Percentiles rank a stretch among this genome's conserved stretches.
Evolutionary conservation across 2,329 filamentous ascomycete genomes (phyloP).

Genomic region (Cladorrhinum sp.): DNA sequence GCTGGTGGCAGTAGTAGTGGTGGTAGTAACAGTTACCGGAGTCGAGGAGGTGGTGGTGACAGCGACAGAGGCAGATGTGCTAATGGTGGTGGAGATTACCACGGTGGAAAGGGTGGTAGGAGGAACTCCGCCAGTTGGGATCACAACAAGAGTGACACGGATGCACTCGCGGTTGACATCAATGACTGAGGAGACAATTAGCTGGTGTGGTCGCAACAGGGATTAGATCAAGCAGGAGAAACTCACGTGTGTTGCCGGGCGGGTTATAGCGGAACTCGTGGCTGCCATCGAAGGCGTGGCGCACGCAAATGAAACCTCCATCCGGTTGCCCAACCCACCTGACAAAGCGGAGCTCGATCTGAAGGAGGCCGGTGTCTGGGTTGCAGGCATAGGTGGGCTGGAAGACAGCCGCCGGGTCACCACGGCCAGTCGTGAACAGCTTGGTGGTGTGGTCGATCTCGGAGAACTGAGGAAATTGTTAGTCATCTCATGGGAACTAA

Average conservation of each 20-base stretch:
- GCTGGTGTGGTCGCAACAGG: neutral
- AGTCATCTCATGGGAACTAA: neutral
- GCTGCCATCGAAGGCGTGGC: conserved; percentile 27
- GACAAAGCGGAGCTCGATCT: conserved; percentile 32
- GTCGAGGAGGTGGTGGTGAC: conserved; percentile 6
- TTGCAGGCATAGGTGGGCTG: conserved; percentile 33
- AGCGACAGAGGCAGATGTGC: conserved; percentile 9
- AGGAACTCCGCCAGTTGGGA: conserved; percentile 11
- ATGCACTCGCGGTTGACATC: conserved; percentile 28
- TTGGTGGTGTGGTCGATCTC: conserved; percentile 29
- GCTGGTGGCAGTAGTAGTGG: conserved; percentile 4
- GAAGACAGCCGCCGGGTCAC: conserved; percentile 32
- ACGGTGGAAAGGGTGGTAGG: conserved; percentile 19
- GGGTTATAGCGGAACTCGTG: conserved; percentile 38
- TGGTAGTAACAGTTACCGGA: neutral
- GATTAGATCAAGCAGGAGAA: neutral
- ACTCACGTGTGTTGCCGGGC: conserved; percentile 33
- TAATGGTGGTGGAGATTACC: conserved; percentile 10
- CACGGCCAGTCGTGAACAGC: conserved; percentile 31
- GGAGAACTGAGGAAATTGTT: conserved; percentile 20
- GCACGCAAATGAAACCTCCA: conserved; percentile 34
- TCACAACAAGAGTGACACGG: conserved; percentile 28
- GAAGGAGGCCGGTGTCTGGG: conserved; percentile 31
- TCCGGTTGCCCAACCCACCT: conserved; percentile 22
- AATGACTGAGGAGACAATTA: conserved; percentile 14